These are phyloP conservation scores for Starmerella tilneyi DNA, from an alignment of 805 yeast species.

Conservation along the genomic window DNA sequence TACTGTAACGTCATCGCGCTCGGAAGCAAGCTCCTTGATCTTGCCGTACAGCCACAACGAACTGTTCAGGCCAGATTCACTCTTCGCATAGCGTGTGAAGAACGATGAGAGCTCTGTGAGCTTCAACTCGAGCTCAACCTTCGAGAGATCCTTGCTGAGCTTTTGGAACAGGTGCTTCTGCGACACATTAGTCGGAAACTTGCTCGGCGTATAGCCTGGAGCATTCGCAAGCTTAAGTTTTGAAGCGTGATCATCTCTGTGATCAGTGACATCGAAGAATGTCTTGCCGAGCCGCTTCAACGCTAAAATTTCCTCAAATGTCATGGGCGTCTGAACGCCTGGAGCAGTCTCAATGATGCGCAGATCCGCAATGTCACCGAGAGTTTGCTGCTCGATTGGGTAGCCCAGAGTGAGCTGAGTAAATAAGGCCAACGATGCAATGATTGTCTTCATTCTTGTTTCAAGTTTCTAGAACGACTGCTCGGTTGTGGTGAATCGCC, in stretches of 20 bases:
- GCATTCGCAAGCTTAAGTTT: too few relatives aligned
- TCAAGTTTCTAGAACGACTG: not conserved
- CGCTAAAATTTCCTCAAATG: conserved; percentile 39
- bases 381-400: conserved; percentile 9
- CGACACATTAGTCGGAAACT: conserved; percentile 40
- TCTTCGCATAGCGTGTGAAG: conserved; percentile 65
- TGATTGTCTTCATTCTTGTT: not conserved
- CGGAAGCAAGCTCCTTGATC: conserved; percentile 32
- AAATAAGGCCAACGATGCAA: not conserved
- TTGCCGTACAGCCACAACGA: conserved; percentile 57
- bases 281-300: conserved; percentile 38
- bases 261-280: not conserved
- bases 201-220: not conserved
- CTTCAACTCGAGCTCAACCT: conserved; percentile 40
- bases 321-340: conserved; percentile 26
- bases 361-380: not conserved
- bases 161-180: conserved; percentile 35
- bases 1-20: conserved; percentile 36
- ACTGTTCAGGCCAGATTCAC: conserved; percentile 57
- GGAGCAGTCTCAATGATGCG: conserved; percentile 22
- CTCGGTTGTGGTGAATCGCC: too few relatives aligned
- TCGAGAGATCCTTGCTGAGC: conserved; percentile 39
- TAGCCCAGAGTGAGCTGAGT: conserved; percentile 2
- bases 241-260: too few relatives aligned
- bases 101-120: conserved; percentile 59